Base-by-base conservation (phyloP, 2,329 filamentous ascomycete species). In the Orbilia blumenaviensis region DNA sequence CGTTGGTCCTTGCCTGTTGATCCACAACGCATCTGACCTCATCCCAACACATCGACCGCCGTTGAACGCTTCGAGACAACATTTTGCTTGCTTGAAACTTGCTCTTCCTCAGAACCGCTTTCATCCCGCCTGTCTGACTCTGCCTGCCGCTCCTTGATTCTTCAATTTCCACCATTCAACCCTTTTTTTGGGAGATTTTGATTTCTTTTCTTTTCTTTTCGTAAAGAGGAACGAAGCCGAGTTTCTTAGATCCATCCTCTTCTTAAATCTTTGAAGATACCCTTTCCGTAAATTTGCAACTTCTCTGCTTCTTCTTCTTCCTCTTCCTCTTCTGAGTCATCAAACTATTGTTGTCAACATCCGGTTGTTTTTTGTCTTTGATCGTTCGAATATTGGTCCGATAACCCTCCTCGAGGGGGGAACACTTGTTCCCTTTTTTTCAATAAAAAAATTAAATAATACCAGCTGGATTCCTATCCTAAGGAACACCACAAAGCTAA, bases 21-120 rank as follows among this genome's bases (percentile, higher is more conserved):
- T 66, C 64, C 60, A 27, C 68, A 66, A 64, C 68, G 66, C 66
- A 71, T 71, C 68, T 73, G 60, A 73, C 68, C 61, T 73, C 60
- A 66, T 66, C 44, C 42, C 69, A 74, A 74, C 69, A 46, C 69
- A 74, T 56, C 62, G 18, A 29, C 27, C 27, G 61, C 34, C 29
- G 42, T 36, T 36, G 38, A n/a, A 50, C 52, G 54, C 44, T 69
- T 62, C 44, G 54, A 69, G 29, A 27, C 48, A 32, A n/a, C 29
- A 54, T 54, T 50, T 21, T n/a, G n/a, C n/a, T 29, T 54, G 48
- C 48, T 54, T 21, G 58, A 63, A 72, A 56, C 44, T 27, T 16
- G 54, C 63, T 63, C 52, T 41, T 25, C 38, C 48, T 54, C 48
- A 21, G 14, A n/a, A 2, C 36, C 41, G 46, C 54, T 48, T 44